A percentile compares a stretch with the other conserved stretches of the same genome.
Conservation (phyloP, 768 basidiomycete species). For the Kwoniella sp. region DNA sequence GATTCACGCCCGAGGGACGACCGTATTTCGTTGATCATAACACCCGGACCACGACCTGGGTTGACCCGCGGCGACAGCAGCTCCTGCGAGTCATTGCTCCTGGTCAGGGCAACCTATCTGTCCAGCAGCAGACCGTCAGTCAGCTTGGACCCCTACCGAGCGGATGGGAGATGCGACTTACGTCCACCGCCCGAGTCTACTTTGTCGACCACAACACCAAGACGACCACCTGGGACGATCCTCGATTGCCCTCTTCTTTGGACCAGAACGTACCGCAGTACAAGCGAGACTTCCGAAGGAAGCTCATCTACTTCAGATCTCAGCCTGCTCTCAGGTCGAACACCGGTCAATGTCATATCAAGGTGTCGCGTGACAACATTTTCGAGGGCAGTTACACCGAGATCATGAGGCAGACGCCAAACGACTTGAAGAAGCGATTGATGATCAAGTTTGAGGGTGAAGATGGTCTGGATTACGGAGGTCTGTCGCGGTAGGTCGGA, state of each 20-base stretch:
- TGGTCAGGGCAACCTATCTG: slow-evolving; percentile 70
- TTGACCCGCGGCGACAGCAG: slow-evolving; percentile 94
- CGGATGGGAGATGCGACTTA: slow-evolving; percentile 99
- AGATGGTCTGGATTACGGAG: slow-evolving; percentile 97
- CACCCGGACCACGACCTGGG: slow-evolving; percentile 99
- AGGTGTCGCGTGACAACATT: slow-evolving; percentile 94
- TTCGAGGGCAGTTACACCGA: slow-evolving; percentile 99
- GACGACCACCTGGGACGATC: slow-evolving; percentile 99
- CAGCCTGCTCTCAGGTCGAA: slow-evolving; percentile 97
- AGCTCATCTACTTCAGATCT: slow-evolving; percentile 98
- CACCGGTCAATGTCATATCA: slow-evolving; percentile 98
- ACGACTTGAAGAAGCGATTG: slow-evolving; percentile 93
- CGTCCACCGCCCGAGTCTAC: slow-evolving; percentile 94
- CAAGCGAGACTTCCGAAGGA: slow-evolving; percentile 98
- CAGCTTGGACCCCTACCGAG: slow-evolving; percentile 95
- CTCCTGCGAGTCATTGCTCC: slow-evolving; percentile 96
- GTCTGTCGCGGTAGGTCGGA: slow-evolving; percentile 74
- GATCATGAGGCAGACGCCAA: slow-evolving; percentile 95
- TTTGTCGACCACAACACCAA: slow-evolving; percentile 99
- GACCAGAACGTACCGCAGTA: slow-evolving; percentile 98
- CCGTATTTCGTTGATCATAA: slow-evolving; percentile 99
- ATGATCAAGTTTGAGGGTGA: slow-evolving; percentile 99
- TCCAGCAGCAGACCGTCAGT: slow-evolving; percentile 92
- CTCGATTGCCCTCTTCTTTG: slow-evolving; percentile 86
- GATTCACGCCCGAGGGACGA: slow-evolving; percentile 95